phyloP scores from a whole-genome alignment of 23 red algal species.

The Gracilaria gracilis region DNA sequence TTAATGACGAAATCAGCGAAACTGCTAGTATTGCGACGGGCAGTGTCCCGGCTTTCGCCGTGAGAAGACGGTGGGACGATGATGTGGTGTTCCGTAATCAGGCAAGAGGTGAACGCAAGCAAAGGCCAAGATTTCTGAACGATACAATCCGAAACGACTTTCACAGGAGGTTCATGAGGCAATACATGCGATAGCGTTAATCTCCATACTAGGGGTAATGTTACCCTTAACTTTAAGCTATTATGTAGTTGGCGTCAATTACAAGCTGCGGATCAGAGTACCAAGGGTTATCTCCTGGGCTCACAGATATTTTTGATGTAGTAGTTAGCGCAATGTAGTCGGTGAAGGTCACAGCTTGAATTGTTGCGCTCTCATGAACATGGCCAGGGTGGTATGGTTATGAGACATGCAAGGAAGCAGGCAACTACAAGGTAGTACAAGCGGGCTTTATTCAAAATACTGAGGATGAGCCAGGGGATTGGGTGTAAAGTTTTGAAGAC shows the following conservation, averaged over 20 bases:
- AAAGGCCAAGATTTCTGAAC: conserved; percentile 79
- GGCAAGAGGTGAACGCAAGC: conserved; percentile 46
- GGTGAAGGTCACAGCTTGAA: too few relatives aligned
- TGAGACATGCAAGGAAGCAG: too few relatives aligned
- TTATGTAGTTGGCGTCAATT: too few relatives aligned
- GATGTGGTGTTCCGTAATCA: conserved; percentile 92
- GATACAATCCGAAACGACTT: conserved; percentile 94
- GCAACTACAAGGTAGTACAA: not conserved
- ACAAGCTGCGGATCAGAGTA: too few relatives aligned
- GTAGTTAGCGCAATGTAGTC: too few relatives aligned
- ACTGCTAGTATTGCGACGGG: conserved; percentile 63
- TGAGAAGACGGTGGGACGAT: conserved; percentile 89
- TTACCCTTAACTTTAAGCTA: too few relatives aligned
- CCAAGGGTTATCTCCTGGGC: too few relatives aligned
- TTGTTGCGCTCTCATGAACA: too few relatives aligned
- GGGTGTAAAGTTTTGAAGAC: not conserved
- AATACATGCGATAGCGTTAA: conserved; percentile 61
- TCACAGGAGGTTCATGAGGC: conserved; percentile 91
- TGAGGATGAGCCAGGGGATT: not conserved
- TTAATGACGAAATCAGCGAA: conserved; percentile 67
- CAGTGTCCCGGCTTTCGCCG: conserved; percentile 66
- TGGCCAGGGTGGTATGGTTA: too few relatives aligned
- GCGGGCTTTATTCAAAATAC: not conserved
- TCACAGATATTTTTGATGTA: too few relatives aligned
- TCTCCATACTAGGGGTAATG: too few relatives aligned